Conservation (phyloP, 768 basidiomycete genomes). For the Mycena filopes region DNA sequence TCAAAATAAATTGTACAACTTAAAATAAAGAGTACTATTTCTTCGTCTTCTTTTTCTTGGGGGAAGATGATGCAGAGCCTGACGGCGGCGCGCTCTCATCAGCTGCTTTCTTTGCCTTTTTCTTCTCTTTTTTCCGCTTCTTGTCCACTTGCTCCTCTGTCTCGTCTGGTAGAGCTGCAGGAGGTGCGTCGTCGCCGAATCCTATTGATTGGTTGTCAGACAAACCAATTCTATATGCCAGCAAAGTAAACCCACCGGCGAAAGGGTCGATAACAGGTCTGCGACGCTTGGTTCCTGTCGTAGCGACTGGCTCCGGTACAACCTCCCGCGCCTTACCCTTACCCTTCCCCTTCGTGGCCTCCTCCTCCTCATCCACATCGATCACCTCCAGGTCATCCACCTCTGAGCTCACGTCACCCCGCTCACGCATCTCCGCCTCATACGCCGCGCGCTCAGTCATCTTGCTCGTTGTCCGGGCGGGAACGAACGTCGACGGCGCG, state of each 20-base stretch:
- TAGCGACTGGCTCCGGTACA: conserved; percentile 12
- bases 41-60: conserved; percentile 28
- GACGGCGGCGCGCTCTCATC: neutral
- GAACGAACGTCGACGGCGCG: conserved; percentile 47
- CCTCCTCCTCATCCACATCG: conserved; percentile 47
- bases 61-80: neutral
- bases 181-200: conserved; percentile 45
- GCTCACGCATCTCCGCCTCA: conserved; percentile 62
- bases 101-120: conserved; percentile 13
- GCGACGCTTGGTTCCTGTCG: conserved; percentile 53
- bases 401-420: conserved; percentile 54
- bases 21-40: conserved; percentile 15
- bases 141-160: neutral
- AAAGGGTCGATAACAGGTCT: conserved; percentile 72
- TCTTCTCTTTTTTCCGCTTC: conserved; percentile 26
- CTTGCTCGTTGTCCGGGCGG: conserved; percentile 72
- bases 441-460: conserved; percentile 78
- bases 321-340: conserved; percentile 50
- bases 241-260: conserved; percentile 55
- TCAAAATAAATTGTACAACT: neutral
- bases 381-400: conserved; percentile 56
- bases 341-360: conserved; percentile 41
- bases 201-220: conserved; percentile 39
- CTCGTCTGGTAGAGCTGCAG: conserved; percentile 12
- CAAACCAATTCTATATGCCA: neutral